Percentiles rank a stretch among this genome's conserved stretches.
Evolutionary conservation across 1,284 basidiomycete species (phyloP).

Genomic region (Irpex lacteus): DNA sequence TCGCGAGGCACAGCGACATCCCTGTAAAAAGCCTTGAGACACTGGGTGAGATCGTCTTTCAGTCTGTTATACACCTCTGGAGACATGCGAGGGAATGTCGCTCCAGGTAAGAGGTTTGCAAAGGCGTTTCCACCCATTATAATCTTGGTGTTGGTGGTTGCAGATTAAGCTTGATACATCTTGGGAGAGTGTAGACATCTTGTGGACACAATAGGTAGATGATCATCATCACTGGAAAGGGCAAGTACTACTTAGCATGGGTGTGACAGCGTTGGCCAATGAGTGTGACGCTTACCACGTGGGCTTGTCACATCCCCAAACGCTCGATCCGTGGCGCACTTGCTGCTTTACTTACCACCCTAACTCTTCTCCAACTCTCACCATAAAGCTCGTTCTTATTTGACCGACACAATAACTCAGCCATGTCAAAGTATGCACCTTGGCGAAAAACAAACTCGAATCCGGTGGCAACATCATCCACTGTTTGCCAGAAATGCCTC

Average conservation of each 20-base stretch:
- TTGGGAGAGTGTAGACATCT: too few relatives aligned
- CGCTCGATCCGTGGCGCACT: too few relatives aligned
- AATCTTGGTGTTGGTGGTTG: neutral
- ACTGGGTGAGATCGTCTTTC: conserved; percentile 41
- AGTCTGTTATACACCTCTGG: conserved; percentile 47
- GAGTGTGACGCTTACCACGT: neutral
- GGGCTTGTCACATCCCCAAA: too few relatives aligned
- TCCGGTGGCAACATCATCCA: conserved; percentile 59
- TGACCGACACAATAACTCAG: neutral
- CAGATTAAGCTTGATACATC: neutral
- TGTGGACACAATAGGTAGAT: neutral
- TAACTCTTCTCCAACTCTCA: neutral
- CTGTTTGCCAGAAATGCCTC: conserved; percentile 79
- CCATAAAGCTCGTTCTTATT: neutral
- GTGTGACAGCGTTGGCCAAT: neutral
- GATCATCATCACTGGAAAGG: neutral
- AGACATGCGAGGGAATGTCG: conserved; percentile 57
- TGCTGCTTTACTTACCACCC: neutral
- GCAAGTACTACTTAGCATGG: neutral
- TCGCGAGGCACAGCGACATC: conserved; percentile 54
- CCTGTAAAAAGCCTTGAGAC: conserved; percentile 44
- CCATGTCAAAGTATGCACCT: conserved; percentile 80
- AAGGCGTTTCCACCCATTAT: conserved; percentile 72
- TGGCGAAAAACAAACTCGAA: conserved; percentile 57
- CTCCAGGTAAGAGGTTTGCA: conserved; percentile 37